A percentile compares a stretch with the other conserved stretches of the same genome.
phyloP scores from a whole-genome alignment of 2,329 filamentous ascomycete genomes.

The Beauveria rudraprayagi region DNA sequence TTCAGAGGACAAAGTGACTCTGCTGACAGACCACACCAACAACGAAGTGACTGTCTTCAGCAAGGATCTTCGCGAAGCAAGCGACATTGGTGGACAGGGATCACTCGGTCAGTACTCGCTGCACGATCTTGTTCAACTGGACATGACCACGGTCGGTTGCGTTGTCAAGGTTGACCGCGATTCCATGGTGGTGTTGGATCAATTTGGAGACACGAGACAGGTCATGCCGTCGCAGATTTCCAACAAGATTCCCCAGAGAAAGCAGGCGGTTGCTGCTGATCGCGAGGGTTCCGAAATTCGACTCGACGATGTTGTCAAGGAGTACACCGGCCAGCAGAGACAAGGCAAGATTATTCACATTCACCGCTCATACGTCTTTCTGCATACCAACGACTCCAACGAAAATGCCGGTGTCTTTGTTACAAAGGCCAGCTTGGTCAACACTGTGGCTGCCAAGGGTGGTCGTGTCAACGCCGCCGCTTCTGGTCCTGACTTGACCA shows the following conservation, averaged over 20 bases:
- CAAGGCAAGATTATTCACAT: slow-evolving; percentile 90
- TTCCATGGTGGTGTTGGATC: slow-evolving; percentile 81
- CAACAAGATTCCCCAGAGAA: slow-evolving; percentile 76
- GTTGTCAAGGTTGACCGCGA: slow-evolving; percentile 94
- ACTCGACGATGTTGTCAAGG: slow-evolving; percentile 84
- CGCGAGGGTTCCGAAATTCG: slow-evolving; percentile 89
- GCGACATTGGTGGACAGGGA: slow-evolving; percentile 80
- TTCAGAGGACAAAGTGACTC: slow-evolving; percentile 81
- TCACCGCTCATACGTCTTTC: slow-evolving; percentile 83
- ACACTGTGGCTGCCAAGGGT: slow-evolving; percentile 89
- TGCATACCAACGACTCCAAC: slow-evolving; percentile 73
- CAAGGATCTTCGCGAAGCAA: slow-evolving; percentile 89
- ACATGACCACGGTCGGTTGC: slow-evolving; percentile 84
- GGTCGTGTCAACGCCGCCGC: slow-evolving; percentile 59
- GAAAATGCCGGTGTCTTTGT: slow-evolving; percentile 91
- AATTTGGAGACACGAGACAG: slow-evolving; percentile 74
- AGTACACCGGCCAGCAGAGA: slow-evolving; percentile 76
- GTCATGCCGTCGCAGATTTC: slow-evolving; percentile 87
- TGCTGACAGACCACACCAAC: slow-evolving; percentile 87
- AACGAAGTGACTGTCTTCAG: slow-evolving; percentile 96
- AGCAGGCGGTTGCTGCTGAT: slow-evolving; percentile 83
- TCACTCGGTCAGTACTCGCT: slow-evolving; percentile 83
- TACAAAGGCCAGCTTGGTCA: slow-evolving; percentile 74
- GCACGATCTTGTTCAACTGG: slow-evolving; percentile 88
- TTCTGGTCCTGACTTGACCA: slow-evolving; percentile 68